Percentiles rank a stretch among this genome's conserved stretches.
Conservation (phyloP, 306 rosid genomes). For the Mimosa pudica region DNA sequence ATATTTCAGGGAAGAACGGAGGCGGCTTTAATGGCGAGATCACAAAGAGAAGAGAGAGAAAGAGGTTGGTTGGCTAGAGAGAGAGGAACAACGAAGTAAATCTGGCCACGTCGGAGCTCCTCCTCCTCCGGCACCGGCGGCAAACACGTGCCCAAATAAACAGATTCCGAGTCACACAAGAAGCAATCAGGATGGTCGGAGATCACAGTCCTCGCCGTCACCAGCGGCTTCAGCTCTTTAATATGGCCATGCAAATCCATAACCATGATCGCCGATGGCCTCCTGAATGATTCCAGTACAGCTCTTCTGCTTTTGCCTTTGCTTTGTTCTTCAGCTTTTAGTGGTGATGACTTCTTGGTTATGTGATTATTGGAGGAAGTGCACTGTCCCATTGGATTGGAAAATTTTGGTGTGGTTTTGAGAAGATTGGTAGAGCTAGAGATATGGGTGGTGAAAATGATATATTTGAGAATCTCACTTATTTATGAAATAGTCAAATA, state of each 20-base stretch:
- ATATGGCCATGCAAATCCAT: constrained; percentile 47
- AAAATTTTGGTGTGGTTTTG: not conserved
- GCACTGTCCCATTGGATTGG: constrained; percentile 62
- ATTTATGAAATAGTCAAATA: not conserved
- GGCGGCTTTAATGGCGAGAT: constrained; percentile 64
- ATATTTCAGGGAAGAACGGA: constrained; percentile 38
- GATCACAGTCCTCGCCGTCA: constrained; percentile 46
- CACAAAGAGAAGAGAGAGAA: constrained; percentile 63
- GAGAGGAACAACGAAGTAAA: constrained; percentile 69
- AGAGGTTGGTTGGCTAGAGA: constrained; percentile 46
- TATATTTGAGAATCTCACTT: not conserved
- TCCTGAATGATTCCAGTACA: constrained; percentile 41
- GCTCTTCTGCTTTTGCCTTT: not conserved
- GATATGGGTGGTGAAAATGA: constrained; percentile 1
- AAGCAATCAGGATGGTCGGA: constrained; percentile 46
- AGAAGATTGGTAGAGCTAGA: not conserved
- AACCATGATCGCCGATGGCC: constrained; percentile 49
- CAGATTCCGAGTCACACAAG: constrained; percentile 68
- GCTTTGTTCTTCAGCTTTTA: not conserved
- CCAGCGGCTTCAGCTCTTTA: constrained; percentile 49
- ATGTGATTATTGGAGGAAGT: constrained; percentile 41
- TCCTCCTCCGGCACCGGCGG: constrained; percentile 59
- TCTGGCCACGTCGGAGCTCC: constrained; percentile 60
- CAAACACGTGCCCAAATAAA: constrained; percentile 58
- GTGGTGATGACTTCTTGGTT: not conserved